A percentile compares a stretch with the other conserved stretches of the same genome.
Evolutionary conservation across 768 basidiomycete species (phyloP).

Genomic region (Auriscalpium orientale): DNA sequence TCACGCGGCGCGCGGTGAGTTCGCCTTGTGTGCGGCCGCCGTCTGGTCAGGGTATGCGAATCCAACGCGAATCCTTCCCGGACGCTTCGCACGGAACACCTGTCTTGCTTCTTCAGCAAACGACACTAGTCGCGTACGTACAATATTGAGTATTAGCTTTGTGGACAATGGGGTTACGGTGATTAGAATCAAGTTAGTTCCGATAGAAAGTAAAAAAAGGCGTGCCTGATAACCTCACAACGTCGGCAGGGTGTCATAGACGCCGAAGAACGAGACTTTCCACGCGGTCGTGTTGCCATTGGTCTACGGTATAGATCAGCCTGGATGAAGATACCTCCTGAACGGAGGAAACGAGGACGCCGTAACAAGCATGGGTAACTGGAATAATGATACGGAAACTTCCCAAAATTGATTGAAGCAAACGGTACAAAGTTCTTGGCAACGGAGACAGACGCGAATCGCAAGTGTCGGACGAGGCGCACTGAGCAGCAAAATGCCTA

Average conservation of each 20-base stretch:
- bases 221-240: slow-evolving; percentile 10
- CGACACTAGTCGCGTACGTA: not conserved
- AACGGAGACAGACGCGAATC: not conserved
- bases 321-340: not conserved
- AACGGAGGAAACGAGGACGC: slow-evolving; percentile 2
- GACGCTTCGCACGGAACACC: no score
- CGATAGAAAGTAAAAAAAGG: slow-evolving; percentile 3
- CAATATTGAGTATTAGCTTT: not conserved
- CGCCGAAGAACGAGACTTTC: slow-evolving; percentile 10
- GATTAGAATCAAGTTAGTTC: slow-evolving; percentile 8
- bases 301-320: slow-evolving; percentile 4
- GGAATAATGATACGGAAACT: slow-evolving; percentile 15
- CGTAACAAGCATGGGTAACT: slow-evolving; percentile 9
- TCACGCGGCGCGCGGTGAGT: not conserved
- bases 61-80: no score
- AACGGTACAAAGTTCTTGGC: slow-evolving; percentile 2
- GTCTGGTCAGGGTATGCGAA: no score
- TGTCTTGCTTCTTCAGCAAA: no score
- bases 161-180: not conserved
- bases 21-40: no score
- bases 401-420: slow-evolving; percentile 6
- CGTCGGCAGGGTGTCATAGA: slow-evolving; percentile 5
- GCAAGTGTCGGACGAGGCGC: not conserved
- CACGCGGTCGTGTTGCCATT: slow-evolving; percentile 12
- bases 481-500: not conserved